phyloP scores from a whole-genome alignment of 2,329 filamentous ascomycete genomes.

The Colletotrichum sp. region DNA sequence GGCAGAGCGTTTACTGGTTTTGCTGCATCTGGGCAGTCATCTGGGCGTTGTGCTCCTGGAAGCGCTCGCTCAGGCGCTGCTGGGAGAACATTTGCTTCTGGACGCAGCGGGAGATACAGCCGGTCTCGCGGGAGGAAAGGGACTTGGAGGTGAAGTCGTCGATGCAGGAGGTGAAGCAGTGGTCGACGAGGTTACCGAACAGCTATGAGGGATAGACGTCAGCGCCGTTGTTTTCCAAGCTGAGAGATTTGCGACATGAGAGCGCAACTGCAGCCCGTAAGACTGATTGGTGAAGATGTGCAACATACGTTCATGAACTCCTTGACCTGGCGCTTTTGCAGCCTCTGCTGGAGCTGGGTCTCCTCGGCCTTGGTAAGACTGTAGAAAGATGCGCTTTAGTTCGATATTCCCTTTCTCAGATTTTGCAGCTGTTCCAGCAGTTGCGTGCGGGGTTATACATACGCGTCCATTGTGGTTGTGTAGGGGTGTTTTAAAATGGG shows the following conservation, averaged over 20 bases:
- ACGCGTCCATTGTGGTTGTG: conserved; percentile 24
- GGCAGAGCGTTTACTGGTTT: conserved; percentile 40
- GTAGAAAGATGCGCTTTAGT: conserved; percentile 13
- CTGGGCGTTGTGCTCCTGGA: conserved; percentile 72
- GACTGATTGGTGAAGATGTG: background rate
- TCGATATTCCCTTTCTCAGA: conserved; percentile 5
- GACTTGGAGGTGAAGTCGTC: conserved; percentile 99
- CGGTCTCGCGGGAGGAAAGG: conserved; percentile 83
- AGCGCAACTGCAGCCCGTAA: background rate
- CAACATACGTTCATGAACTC: conserved; percentile 91
- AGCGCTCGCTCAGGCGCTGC: conserved; percentile 88
- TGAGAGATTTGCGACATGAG: background rate
- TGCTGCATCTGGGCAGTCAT: conserved; percentile 61
- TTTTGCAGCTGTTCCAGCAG: conserved; percentile 5
- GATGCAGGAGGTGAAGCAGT: conserved; percentile 97
- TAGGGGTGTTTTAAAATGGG: background rate
- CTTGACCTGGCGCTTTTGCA: conserved; percentile 98
- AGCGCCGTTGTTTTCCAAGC: background rate
- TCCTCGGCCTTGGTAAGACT: conserved; percentile 80
- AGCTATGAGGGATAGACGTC: conserved; percentile 41
- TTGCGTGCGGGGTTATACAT: background rate
- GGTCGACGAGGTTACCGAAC: conserved; percentile 74
- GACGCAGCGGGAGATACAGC: conserved; percentile 93
- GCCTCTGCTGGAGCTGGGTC: conserved; percentile 89
- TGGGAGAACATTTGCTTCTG: conserved; percentile 95